Conservation (phyloP, 306 rosid genomes). For the Phaseolus lunatus region DNA sequence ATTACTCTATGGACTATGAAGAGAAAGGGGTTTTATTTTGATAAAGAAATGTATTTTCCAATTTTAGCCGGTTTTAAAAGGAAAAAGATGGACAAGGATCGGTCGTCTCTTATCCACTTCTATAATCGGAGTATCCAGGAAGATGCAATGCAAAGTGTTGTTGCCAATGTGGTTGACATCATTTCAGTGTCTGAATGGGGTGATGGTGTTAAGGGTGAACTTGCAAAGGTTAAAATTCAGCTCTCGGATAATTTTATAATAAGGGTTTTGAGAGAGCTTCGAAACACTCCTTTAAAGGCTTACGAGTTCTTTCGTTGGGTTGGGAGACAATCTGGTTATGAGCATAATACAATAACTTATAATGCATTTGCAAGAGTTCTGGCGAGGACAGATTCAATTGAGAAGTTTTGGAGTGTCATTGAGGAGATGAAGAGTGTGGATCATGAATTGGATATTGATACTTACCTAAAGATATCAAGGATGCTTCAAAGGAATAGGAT, state of each 20-base stretch:
- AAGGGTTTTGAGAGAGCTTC: constrained; percentile 72
- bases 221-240: constrained; percentile 54
- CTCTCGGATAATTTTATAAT: constrained; percentile 63
- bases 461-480: constrained; percentile 74
- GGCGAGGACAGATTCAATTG: constrained; percentile 60
- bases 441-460: constrained; percentile 77
- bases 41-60: constrained; percentile 57
- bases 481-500: constrained; percentile 66
- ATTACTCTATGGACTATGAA: constrained; percentile 59
- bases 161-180: constrained; percentile 60
- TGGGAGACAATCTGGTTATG: constrained; percentile 52
- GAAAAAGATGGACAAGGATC: constrained; percentile 62
- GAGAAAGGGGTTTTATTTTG: constrained; percentile 70
- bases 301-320: constrained; percentile 72
- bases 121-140: constrained; percentile 59
- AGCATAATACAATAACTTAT: constrained; percentile 66
- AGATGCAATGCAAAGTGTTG: constrained; percentile 59
- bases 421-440: constrained; percentile 70
- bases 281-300: constrained; percentile 59
- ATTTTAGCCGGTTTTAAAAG: constrained; percentile 51
- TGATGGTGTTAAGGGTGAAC: constrained; percentile 52
- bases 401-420: constrained; percentile 72
- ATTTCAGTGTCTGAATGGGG: constrained; percentile 69
- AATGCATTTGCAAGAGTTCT: constrained; percentile 76
- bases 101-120: constrained; percentile 55